These are phyloP conservation scores for Chrysoporthe deuterocubensis DNA, from an alignment of 2,329 filamentous ascomycete species.

Conservation along the genomic window DNA sequence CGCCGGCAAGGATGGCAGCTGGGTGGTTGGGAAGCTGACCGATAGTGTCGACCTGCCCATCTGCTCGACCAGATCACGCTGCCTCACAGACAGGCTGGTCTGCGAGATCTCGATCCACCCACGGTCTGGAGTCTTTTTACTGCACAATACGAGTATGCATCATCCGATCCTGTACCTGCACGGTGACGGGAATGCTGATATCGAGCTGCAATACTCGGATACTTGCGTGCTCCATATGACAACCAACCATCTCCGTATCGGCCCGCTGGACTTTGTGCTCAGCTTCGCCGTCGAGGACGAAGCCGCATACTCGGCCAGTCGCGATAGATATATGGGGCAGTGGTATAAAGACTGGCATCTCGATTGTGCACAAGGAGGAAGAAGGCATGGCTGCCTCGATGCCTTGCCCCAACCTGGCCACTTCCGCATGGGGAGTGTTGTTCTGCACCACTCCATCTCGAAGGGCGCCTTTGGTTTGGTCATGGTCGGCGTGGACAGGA, in stretches of 20 bases:
- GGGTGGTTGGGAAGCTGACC: slow-evolving; percentile 7
- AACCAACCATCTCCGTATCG: slow-evolving; percentile 16
- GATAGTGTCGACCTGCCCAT: background rate
- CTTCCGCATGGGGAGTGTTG: background rate
- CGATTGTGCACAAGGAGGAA: no score
- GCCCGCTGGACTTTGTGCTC: slow-evolving; percentile 16
- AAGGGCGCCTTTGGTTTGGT: slow-evolving; percentile 28
- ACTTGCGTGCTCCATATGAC: slow-evolving; percentile 7
- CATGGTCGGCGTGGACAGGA: slow-evolving; percentile 19
- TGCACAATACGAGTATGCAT: background rate
- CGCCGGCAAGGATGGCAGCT: background rate
- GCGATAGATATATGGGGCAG: slow-evolving; percentile 4
- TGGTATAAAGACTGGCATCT: slow-evolving; percentile 1
- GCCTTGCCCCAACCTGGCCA: background rate
- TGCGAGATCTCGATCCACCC: slow-evolving; percentile 13
- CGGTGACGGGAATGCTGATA: slow-evolving; percentile 3
- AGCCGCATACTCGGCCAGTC: background rate
- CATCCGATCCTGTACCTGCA: slow-evolving; percentile 10
- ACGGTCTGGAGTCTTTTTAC: background rate
- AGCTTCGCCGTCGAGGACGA: slow-evolving; percentile 2
- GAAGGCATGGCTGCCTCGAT: background rate
- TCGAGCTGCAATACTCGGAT: slow-evolving; percentile 2
- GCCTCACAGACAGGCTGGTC: background rate
- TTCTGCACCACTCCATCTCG: slow-evolving; percentile 25
- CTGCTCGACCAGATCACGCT: slow-evolving; percentile 2